Percentiles rank a stretch among this genome's conserved stretches.
phyloP scores from a whole-genome alignment of 495 filamentous ascomycete species.

The Aspergillus haitiensis region DNA sequence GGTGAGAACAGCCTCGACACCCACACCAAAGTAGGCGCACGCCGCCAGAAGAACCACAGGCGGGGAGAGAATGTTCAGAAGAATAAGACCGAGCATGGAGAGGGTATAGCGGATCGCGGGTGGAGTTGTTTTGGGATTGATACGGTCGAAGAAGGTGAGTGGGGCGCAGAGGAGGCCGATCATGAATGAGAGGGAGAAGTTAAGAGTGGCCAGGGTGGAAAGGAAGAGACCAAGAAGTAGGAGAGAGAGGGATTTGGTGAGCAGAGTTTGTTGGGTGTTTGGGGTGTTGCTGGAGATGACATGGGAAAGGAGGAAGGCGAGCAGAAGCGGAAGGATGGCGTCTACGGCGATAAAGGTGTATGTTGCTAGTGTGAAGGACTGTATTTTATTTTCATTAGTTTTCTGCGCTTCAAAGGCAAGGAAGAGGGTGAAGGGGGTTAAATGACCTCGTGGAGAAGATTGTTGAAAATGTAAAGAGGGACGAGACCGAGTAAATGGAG shows the following conservation, averaged over 20 bases:
- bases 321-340: constrained; percentile 58
- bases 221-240: constrained; percentile 88
- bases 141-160: constrained; percentile 66
- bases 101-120: constrained; percentile 26
- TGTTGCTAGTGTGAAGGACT: constrained; percentile 56
- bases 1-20: constrained; percentile 58
- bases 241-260: constrained; percentile 89
- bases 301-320: constrained; percentile 51
- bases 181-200: constrained; percentile 89
- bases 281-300: constrained; percentile 45
- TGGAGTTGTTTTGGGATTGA: constrained; percentile 29
- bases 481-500: constrained; percentile 77
- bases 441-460: constrained; percentile 63
- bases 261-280: constrained; percentile 66
- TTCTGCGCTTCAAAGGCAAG: not conserved
- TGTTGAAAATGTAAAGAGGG: constrained; percentile 87
- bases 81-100: constrained; percentile 29
- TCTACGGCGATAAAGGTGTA: constrained; percentile 59
- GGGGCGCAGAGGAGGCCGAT: constrained; percentile 77
- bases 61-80: constrained; percentile 64
- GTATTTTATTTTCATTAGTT: constrained; percentile 25
- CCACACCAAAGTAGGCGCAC: constrained; percentile 51
- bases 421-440: constrained; percentile 3
- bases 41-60: constrained; percentile 58
- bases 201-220: constrained; percentile 89